Evolutionary conservation across 106 monocot genomes (phyloP).

Genomic region (Allium fistulosum): DNA sequence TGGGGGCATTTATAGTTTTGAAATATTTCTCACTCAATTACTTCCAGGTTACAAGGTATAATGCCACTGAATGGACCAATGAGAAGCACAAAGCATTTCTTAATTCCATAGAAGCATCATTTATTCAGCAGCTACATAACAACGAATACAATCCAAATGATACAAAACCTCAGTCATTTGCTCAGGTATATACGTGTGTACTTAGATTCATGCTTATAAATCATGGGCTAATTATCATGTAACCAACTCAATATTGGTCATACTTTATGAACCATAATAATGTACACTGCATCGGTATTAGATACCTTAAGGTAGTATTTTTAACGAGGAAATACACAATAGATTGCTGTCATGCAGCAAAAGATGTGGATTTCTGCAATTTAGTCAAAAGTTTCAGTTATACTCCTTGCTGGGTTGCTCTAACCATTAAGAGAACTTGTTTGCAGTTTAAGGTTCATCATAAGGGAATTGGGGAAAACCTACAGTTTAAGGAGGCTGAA

Average conservation of each 20-base stretch:
- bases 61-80: conserved; percentile 64
- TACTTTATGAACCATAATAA: too few species aligned
- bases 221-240: too few species aligned
- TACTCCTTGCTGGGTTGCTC: not conserved
- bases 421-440: not conserved
- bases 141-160: conserved; percentile 17
- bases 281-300: too few species aligned
- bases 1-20: too few species aligned
- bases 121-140: conserved; percentile 63
- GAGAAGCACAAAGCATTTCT: conserved; percentile 78
- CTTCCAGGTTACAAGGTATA: conserved; percentile 27
- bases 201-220: too few species aligned
- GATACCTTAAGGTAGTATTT: too few species aligned
- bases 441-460: conserved; percentile 54
- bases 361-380: too few species aligned
- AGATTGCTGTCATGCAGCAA: too few species aligned
- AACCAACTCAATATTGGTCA: too few species aligned
- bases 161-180: conserved; percentile 11
- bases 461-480: conserved; percentile 30
- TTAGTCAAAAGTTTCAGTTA: too few species aligned
- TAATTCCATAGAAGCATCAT: conserved; percentile 82
- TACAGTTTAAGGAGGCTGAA: conserved; percentile 24
- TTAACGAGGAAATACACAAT: too few species aligned
- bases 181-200: conserved; percentile 29
- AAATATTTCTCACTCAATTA: not conserved